These are phyloP conservation scores for Micromonas pusilla DNA, from an alignment of 139 green algal genomes.

Conservation along the genomic window DNA sequence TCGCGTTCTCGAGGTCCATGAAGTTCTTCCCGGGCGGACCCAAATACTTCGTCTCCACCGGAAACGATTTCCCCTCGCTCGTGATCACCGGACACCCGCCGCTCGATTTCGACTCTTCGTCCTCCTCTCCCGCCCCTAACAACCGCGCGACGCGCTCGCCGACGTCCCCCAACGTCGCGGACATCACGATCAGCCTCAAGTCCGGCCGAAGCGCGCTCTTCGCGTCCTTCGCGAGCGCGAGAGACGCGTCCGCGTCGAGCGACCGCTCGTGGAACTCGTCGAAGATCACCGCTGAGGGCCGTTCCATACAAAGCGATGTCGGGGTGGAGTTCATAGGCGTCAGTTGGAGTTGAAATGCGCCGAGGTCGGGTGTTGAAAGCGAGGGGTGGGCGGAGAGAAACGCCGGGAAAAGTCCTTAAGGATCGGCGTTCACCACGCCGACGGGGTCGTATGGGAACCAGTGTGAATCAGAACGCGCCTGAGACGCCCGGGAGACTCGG, in stretches of 20 bases:
- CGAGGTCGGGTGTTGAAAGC: no score
- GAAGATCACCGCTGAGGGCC: slow-evolving; percentile 39
- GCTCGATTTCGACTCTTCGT: not conserved
- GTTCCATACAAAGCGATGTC: no score
- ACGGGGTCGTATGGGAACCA: no score
- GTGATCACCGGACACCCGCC: slow-evolving; percentile 38
- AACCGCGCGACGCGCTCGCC: slow-evolving; percentile 37
- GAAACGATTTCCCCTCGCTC: slow-evolving; percentile 50
- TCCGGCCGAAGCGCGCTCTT: slow-evolving; percentile 39
- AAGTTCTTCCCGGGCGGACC: slow-evolving; percentile 25
- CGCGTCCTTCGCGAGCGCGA: slow-evolving; percentile 48
- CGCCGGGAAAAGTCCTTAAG: no score
- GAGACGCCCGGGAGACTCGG: slow-evolving; percentile 40
- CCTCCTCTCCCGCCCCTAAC: slow-evolving; percentile 30
- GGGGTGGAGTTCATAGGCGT: no score
- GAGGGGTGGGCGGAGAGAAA: no score
- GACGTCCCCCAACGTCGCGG: slow-evolving; percentile 52
- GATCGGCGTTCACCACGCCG: no score
- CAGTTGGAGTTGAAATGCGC: no score
- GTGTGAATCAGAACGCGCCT: no score
- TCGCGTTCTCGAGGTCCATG: slow-evolving; percentile 17
- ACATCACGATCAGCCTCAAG: slow-evolving; percentile 54
- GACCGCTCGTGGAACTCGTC: slow-evolving; percentile 63
- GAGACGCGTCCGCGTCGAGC: slow-evolving; percentile 50
- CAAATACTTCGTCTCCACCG: slow-evolving; percentile 43